Percentiles rank a stretch among this genome's conserved stretches.
Conservation (phyloP, 2,329 filamentous ascomycete genomes). For the Fusarium nelsonii region DNA sequence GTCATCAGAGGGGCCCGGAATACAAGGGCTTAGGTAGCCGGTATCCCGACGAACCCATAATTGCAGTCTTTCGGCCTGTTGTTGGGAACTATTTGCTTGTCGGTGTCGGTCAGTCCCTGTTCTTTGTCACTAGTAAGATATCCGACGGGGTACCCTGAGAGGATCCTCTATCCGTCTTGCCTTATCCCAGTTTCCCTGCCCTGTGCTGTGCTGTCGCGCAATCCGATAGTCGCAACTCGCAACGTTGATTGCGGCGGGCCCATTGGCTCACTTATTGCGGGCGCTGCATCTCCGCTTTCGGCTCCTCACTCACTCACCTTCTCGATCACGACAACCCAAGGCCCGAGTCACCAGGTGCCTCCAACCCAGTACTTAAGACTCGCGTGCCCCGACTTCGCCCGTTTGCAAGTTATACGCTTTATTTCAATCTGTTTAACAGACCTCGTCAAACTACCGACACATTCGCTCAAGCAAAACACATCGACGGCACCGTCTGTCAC, state of each 20-base stretch:
- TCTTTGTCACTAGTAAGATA: conserved; percentile 29
- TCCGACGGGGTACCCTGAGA: conserved; percentile 39
- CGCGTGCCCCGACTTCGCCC: conserved; percentile 46
- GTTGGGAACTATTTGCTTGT: conserved; percentile 23
- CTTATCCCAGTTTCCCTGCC: conserved; percentile 18
- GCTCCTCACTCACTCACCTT: conserved; percentile 44
- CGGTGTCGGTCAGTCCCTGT: conserved; percentile 38
- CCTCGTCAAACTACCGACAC: background rate
- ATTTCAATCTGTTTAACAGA: conserved; percentile 10
- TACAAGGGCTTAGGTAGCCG: conserved; percentile 26
- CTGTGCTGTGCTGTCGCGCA: conserved; percentile 30
- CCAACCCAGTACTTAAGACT: conserved; percentile 46
- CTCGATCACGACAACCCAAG: conserved; percentile 42
- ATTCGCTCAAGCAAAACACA: background rate
- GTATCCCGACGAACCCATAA: conserved; percentile 39
- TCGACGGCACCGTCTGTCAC: conserved; percentile 6
- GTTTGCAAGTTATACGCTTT: conserved; percentile 9
- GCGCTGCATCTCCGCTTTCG: conserved; percentile 48
- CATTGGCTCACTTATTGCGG: conserved; percentile 42
- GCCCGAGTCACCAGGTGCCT: conserved; percentile 46
- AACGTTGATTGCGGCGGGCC: conserved; percentile 41
- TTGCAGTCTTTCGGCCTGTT: conserved; percentile 26
- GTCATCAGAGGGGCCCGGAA: conserved; percentile 16
- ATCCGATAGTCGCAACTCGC: conserved; percentile 44
- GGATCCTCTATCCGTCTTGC: conserved; percentile 28